These are phyloP conservation scores for Carex arenaria DNA, from an alignment of 202 grass and related monocot genomes.

Conservation along the genomic window DNA sequence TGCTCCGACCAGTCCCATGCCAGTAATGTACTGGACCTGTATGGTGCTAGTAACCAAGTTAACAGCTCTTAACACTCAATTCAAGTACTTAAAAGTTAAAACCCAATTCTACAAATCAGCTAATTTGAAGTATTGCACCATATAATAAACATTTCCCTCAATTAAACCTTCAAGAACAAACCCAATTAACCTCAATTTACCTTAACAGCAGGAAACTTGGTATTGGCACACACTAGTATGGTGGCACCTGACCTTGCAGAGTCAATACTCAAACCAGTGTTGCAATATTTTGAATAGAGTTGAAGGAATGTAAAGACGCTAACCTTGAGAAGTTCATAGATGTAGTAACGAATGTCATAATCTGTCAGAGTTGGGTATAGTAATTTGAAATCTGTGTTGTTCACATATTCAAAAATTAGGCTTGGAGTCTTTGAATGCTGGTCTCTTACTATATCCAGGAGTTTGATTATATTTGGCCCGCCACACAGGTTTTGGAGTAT, in stretches of 20 bases:
- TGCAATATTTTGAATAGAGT: background rate
- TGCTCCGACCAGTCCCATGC: background rate
- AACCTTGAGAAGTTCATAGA: constrained; percentile 94
- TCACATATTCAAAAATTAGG: constrained; percentile 94
- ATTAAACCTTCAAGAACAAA: background rate
- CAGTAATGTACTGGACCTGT: background rate
- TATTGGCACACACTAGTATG: background rate
- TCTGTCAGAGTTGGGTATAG: constrained; percentile 88
- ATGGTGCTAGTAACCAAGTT: background rate
- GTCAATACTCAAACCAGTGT: background rate
- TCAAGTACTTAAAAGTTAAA: background rate
- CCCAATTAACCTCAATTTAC: background rate
- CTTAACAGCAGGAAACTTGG: background rate
- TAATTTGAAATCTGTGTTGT: constrained; percentile 96
- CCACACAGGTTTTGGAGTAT: constrained; percentile 96
- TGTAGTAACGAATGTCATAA: constrained; percentile 96
- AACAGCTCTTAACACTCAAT: background rate
- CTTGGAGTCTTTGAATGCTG: constrained; percentile 94
- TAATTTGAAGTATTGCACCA: background rate
- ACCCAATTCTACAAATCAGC: background rate
- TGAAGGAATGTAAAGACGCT: constrained; percentile 14
- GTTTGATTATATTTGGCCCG: constrained; percentile 86
- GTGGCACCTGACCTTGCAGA: background rate
- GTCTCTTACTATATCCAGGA: constrained; percentile 92
- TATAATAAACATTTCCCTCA: background rate